phyloP scores from a whole-genome alignment of 2,329 filamentous ascomycete genomes.

The Camillea tinctor region DNA sequence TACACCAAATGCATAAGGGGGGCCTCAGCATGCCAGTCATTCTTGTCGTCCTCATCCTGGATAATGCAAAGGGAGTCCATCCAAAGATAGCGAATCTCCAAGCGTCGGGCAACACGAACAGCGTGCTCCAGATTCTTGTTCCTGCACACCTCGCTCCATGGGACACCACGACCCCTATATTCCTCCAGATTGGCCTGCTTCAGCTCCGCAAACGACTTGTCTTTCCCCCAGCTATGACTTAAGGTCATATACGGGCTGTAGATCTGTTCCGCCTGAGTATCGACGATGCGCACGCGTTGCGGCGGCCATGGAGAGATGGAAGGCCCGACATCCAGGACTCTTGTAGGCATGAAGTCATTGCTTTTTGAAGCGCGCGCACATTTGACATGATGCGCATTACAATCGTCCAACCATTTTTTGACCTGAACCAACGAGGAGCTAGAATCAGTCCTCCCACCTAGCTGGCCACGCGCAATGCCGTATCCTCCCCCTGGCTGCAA shows the following conservation, averaged over 20 bases:
- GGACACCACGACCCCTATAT: not conserved
- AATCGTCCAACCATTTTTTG: not conserved
- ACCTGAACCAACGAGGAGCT: not conserved
- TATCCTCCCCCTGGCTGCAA: not conserved
- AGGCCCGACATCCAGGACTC: not conserved
- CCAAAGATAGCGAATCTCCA: conserved; percentile 11
- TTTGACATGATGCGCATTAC: not conserved
- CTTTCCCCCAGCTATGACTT: not conserved
- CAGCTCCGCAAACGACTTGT: not conserved
- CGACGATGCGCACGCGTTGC: not conserved
- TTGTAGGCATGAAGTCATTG: not conserved
- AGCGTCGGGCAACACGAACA: not conserved
- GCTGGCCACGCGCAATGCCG: not conserved
- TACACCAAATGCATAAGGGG: conserved; percentile 6
- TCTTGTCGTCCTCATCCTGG: conserved; percentile 6
- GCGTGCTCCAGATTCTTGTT: conserved; percentile 2
- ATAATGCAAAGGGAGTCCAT: conserved; percentile 17
- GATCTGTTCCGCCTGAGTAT: not conserved
- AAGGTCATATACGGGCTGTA: not conserved
- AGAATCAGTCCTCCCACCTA: not conserved
- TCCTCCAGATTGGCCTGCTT: not conserved
- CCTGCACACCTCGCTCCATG: not conserved
- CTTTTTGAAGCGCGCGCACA: not conserved
- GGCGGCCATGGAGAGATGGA: not conserved
- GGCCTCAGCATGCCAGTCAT: conserved; percentile 8